phyloP scores from a whole-genome alignment of 169 alveolate species.

The Cryptosporidium sp. region DNA sequence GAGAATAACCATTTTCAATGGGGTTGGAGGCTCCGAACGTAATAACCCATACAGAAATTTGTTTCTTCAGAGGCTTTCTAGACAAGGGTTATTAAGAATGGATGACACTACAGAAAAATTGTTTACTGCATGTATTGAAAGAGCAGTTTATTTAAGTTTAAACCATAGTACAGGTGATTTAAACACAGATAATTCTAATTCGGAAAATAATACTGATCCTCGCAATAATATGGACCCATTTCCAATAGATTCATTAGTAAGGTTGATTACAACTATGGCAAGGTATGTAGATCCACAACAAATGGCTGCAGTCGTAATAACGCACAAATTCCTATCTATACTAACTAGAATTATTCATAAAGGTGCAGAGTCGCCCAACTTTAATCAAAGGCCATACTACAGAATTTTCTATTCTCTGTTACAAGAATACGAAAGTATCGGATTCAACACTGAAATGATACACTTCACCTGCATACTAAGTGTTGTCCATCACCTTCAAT shows the following conservation, averaged over 20 bases:
- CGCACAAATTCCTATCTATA: conserved; percentile 85
- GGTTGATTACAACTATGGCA: conserved; percentile 88
- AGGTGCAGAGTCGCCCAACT: conserved; percentile 77
- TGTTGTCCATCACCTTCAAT: conserved; percentile 80
- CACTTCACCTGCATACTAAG: conserved; percentile 81
- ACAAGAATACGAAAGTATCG: conserved; percentile 82
- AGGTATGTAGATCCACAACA: conserved; percentile 87
- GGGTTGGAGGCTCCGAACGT: conserved; percentile 54
- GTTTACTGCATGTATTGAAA: conserved; percentile 86
- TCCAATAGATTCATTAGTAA: conserved; percentile 84
- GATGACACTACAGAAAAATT: conserved; percentile 89
- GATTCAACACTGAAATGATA: conserved; percentile 77
- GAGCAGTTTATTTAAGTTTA: conserved; percentile 79
- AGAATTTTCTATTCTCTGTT: conserved; percentile 82
- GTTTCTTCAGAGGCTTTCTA: conserved; percentile 87
- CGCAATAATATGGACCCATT: conserved; percentile 76
- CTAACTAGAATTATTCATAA: conserved; percentile 82
- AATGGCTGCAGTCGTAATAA: conserved; percentile 86
- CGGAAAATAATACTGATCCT: neutral
- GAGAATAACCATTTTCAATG: conserved; percentile 66
- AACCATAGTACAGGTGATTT: conserved; percentile 5
- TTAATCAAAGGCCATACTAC: conserved; percentile 82
- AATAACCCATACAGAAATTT: conserved; percentile 66
- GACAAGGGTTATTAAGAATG: conserved; percentile 88
- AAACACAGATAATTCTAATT: neutral